Percentiles rank a stretch among this genome's conserved stretches.
These are phyloP conservation scores for Gastrolobium villosum DNA, from an alignment of 306 rosid genomes.

Conservation along the genomic window DNA sequence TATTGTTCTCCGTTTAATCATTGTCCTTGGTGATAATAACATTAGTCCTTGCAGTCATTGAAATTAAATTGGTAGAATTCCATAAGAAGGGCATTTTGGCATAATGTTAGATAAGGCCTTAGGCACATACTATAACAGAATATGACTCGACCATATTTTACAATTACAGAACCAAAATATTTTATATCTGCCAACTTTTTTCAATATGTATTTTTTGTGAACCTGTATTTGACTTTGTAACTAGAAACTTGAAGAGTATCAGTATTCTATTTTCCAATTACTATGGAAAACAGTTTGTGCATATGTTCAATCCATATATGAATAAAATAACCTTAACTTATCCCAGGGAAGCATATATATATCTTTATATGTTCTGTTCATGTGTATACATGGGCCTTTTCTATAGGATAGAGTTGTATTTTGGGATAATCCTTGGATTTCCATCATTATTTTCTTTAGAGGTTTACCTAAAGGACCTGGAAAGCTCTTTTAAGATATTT, in stretches of 20 bases:
- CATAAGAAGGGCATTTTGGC: not conserved
- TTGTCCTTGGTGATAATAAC: conserved; percentile 14
- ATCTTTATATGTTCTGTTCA: not conserved
- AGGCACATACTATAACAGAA: conserved; percentile 2
- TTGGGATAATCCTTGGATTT: conserved; percentile 1
- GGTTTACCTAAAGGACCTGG: conserved; percentile 11
- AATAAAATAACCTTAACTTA: not conserved
- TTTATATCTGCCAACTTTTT: not conserved
- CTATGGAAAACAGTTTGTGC: not conserved
- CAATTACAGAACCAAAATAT: not conserved
- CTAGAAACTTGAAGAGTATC: not conserved
- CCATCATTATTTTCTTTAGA: not conserved
- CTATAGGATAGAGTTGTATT: conserved; percentile 17
- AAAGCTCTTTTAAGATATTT: not conserved
- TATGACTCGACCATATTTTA: not conserved
- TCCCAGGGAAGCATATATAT: not conserved
- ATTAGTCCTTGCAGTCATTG: not conserved
- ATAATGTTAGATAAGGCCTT: not conserved
- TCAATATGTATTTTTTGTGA: not conserved
- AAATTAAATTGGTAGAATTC: conserved; percentile 22
- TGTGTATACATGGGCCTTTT: not conserved
- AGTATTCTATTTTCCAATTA: not conserved
- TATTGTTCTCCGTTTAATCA: conserved; percentile 31
- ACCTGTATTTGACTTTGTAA: not conserved
- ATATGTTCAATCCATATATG: not conserved